These are phyloP conservation scores for Venturia nashicola DNA, from an alignment of 2,329 filamentous ascomycete species.

Conservation along the genomic window DNA sequence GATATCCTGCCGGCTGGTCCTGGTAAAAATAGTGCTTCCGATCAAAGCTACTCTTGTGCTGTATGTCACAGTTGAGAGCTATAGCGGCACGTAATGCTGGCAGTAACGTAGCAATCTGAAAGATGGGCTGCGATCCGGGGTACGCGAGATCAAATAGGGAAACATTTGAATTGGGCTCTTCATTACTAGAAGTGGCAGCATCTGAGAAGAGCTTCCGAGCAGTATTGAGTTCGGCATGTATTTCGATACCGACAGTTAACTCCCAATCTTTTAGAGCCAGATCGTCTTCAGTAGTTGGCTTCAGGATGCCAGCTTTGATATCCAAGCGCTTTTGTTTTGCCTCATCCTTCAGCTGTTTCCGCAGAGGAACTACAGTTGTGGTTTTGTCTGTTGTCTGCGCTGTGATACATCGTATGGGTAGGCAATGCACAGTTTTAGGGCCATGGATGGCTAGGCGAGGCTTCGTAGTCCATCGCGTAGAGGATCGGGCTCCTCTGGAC, in stretches of 20 bases:
- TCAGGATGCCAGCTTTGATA: conserved; percentile 6
- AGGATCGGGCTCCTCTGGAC: neutral
- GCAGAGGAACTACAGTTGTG: conserved; percentile 16
- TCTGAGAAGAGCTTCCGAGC: conserved; percentile 78
- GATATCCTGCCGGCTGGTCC: conserved; percentile 92
- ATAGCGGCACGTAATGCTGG: conserved; percentile 85
- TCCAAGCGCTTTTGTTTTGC: conserved; percentile 20
- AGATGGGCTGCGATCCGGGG: conserved; percentile 75
- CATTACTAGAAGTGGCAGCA: conserved; percentile 25
- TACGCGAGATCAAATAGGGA: conserved; percentile 80
- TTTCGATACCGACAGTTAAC: conserved; percentile 89
- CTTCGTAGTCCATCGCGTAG: neutral
- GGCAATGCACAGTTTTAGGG: neutral
- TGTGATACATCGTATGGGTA: neutral
- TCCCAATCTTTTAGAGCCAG: conserved; percentile 56
- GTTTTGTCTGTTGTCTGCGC: neutral
- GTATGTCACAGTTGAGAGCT: conserved; percentile 68
- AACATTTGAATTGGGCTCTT: conserved; percentile 67
- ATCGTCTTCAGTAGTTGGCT: conserved; percentile 12
- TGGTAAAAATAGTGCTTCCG: conserved; percentile 99
- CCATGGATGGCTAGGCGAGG: neutral
- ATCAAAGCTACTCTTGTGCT: conserved; percentile 72
- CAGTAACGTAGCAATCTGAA: conserved; percentile 71
- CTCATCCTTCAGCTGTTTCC: conserved; percentile 30
- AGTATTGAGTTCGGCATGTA: conserved; percentile 92